Evolutionary conservation across 2,329 filamentous ascomycete species (phyloP), one percentile per base, ranked within the genome.

Genomic region (Clathrospora elynae): DNA sequence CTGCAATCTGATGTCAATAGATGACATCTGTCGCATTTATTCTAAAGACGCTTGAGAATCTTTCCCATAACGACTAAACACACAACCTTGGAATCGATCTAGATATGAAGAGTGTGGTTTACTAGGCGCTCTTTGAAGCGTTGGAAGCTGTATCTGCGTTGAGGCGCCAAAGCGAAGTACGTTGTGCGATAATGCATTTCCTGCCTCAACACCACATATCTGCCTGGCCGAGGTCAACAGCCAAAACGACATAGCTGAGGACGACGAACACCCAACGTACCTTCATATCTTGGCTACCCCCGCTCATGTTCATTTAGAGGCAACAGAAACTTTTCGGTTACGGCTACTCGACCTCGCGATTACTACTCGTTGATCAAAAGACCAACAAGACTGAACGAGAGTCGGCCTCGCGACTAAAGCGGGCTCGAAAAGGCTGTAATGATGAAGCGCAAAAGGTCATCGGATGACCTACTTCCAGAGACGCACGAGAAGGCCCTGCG

Each of bases 81-180:
- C 34, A 51, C 37, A n/a, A n/a, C n/a, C n/a, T n/a, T n/a, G n/a
- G n/a, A 28, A 60, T 60, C 55, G 57, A 58, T 48, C 53, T 49
- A 42, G 51, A 53, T 42, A 39, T 49, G 25, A 44, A 45, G 33
- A 34, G 37, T 26, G 37, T 30, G 25, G 36, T 32, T 33, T 51
- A 46, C 34, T 51, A 51, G 41, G 53, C 55, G 49, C 39, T 51
- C 32, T 50, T 45, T 29, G 23, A 24, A 35, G 30, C 45, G 46
- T 34, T 39, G 32, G 30, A 50, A 39, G 44, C 42, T 42, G 38
- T 30, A 48, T n/a, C 29, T 28, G 39, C 35, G 41, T 43, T 13
- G 24, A 18, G 22, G 17, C 36, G 25, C 18, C 17, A 35, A 17
- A 35, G 30, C 37, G 18, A 53, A 51, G 51, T 55, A 55, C 51